Evolutionary conservation across 495 filamentous ascomycete genomes (phyloP), one percentile per base, ranked within the genome.

Genomic region (Mytilinidion resinicola): DNA sequence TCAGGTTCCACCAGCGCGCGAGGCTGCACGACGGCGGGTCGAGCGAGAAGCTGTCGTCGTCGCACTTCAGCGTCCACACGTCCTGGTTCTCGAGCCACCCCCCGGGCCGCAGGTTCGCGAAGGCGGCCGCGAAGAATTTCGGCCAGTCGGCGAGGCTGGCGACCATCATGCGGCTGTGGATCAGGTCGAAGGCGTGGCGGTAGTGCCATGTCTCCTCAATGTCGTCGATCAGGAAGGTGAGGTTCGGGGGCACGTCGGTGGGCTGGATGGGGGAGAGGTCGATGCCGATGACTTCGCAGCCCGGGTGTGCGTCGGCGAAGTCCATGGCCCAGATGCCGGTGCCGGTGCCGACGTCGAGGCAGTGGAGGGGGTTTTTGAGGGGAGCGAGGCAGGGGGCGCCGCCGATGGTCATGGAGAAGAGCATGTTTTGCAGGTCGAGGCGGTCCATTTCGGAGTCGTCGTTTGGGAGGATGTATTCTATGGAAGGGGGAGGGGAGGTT

Each of bases 381-480:
- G 66, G 84, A 3, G 84, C 79, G 43, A 79, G 77, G 64, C 76
- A 76, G 0, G 88, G 70, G 59, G 73, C 69, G n/a, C 77, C 77
- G 35, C 75, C 73, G 39, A 76, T 67, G 3, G 69, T 77, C 9
- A 85, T 69, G 44, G 78, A 74, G 39, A 81, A 76, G 69, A 86
- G 76, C 35, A 79, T 72, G 68, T 86, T 83, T 68, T 86, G 84
- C 67, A 87, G 80, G 69, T 87, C 85, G 74, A 51, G 48, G n/a
- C 59, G 35, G 21, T 62, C 59, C n/a, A 30, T 30, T 30, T 49
- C 12, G 9, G 46, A 49, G 21, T 33, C 46, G 20, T 49, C 46
- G 33, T 49, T 49, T 2, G 46, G 46, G 8, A 49, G 7, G 21
- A 25, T 14, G 21, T 49, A 49, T 49, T 49, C 46, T 49, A 6